Evolutionary conservation across 495 filamentous ascomycete species (phyloP), one percentile per base, ranked within the genome.

Genomic region (Amphirosellinia nigrospora): DNA sequence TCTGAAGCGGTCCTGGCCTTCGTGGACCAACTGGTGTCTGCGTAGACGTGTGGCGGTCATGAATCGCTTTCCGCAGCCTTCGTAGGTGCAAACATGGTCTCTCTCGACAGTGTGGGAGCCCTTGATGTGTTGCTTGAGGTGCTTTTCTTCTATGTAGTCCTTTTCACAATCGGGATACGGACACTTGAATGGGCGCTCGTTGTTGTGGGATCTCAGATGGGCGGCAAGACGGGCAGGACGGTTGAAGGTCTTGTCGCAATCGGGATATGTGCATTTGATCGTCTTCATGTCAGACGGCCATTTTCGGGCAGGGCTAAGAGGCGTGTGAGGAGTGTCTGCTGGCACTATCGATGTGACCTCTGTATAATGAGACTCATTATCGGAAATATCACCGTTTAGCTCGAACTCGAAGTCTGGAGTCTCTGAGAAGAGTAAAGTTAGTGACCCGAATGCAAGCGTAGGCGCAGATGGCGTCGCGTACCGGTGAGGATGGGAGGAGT

Each of bases 171-270:
- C 88, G 0, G 82, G 75, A 66, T 89, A 83, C 3, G 86, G 81
- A 76, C 96, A 99, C 32, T 82, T 78, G 76, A 89, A 93, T 7
- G 91, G 84, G 10, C 94, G 87, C 72, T 94, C 92, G 71, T 92
- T 91, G 50, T 88, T 93, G 77, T 97, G 94, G 3, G 90, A 91
- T 52, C 92, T 84, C 3, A 93, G 74, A 74, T 97, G 94, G 53
- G 91, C 87, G n/a, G 89, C 83, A 2, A 97, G 86, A 41, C 92
- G 87, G n/a, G 87, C 89, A 2, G 92, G 93, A 1, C 94, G 89
- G 78, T 96, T 95, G 87, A 94, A 97, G n/a, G 89, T 87, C 79
- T 94, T 94, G 30, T 79, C 76, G 76, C 94, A 97, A 45, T 85
- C 88, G 21, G 89, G 84, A 72, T 87, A 87, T 4, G 88, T 85